Evolutionary conservation across 2,329 filamentous ascomycete species (phyloP).

Genomic region (Alternaria sp.): DNA sequence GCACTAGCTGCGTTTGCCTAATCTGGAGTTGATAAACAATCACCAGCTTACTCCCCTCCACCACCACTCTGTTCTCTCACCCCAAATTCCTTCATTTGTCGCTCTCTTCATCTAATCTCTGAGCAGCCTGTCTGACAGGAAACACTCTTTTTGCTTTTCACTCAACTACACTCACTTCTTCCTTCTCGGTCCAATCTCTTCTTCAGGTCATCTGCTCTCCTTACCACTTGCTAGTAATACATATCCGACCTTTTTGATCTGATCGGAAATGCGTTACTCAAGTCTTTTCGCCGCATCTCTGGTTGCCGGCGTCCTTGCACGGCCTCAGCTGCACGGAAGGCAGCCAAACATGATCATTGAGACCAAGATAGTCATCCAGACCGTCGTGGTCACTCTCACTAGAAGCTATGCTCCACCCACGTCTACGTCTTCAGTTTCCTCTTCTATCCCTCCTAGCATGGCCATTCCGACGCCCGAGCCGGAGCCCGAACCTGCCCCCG

Average conservation of each 20-base stretch:
- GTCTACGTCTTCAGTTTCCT: constrained; percentile 5
- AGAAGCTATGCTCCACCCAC: constrained; percentile 1
- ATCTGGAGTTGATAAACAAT: constrained; percentile 21
- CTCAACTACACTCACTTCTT: constrained; percentile 29
- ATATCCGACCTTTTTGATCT: constrained; percentile 12
- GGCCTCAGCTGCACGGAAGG: constrained; percentile 26
- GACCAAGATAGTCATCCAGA: constrained; percentile 29
- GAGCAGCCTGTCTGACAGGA: constrained; percentile 32
- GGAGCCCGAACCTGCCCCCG: not conserved
- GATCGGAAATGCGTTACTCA: constrained; percentile 38
- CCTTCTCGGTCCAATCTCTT: constrained; percentile 12
- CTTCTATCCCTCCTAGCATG: not conserved
- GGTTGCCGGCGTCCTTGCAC: constrained; percentile 36
- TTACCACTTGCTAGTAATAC: constrained; percentile 7
- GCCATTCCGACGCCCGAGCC: constrained; percentile 3
- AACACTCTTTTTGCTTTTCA: constrained; percentile 36
- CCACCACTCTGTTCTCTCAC: constrained; percentile 19
- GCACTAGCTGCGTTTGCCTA: constrained; percentile 13
- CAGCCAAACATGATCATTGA: constrained; percentile 36
- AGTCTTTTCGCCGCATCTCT: constrained; percentile 36
- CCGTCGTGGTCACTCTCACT: constrained; percentile 29
- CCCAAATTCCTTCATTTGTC: constrained; percentile 33
- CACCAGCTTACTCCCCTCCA: constrained; percentile 9
- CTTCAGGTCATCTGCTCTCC: constrained; percentile 21
- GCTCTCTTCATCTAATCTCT: constrained; percentile 28